Base-by-base conservation (phyloP, 2,329 filamentous ascomycete genomes). In the Botrytis porri region DNA sequence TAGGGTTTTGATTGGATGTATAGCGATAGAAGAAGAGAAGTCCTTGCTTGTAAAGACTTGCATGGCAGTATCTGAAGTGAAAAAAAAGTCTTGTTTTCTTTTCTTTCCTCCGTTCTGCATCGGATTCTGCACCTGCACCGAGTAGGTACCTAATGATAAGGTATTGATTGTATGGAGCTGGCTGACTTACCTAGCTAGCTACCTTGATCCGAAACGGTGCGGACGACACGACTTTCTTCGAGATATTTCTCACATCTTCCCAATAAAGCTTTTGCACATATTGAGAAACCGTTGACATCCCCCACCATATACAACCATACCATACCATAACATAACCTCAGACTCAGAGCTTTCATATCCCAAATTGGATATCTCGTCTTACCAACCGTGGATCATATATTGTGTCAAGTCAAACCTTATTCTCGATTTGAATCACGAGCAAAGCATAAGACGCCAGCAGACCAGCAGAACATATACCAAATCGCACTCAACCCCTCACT, bases 51-150 rank as follows among this genome's bases (percentile, higher is more conserved):
- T 37, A 62, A 43, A 48, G 61, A 57, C n/a, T 29, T 29, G 51
- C 51, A 57, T 29, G 39, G 35, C 25, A 25, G 35, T 39, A 57
- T 67, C 64, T 67, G 35, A 67, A 66, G 63, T 7, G 22, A 43
- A 63, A 39, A 51, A 54, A 66, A 51, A 51, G 45, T 66, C 64
- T 54, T 54, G 64, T n/a, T 57, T 57, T 54, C 64, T 57, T 67
- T 25, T 25, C 9, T 29, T 67, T 57, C 35, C 41, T 57, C 18
- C 39, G 35, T 41, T 41, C 35, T 67, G 65, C n/a, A 29, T 29
- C 25, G 51, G n/a, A 57, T 57, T 29, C n/a, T 57, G 51, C 65
- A 67, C 65, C n/a, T 57, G 51, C 65, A 67, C 65, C 37, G 48
- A 57, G 48, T 57, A 67, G n/a, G 18, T 54, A n/a, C 48, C 48